These are phyloP conservation scores for Venustampulla echinocandica DNA, from an alignment of 495 filamentous ascomycete genomes.

Conservation along the genomic window DNA sequence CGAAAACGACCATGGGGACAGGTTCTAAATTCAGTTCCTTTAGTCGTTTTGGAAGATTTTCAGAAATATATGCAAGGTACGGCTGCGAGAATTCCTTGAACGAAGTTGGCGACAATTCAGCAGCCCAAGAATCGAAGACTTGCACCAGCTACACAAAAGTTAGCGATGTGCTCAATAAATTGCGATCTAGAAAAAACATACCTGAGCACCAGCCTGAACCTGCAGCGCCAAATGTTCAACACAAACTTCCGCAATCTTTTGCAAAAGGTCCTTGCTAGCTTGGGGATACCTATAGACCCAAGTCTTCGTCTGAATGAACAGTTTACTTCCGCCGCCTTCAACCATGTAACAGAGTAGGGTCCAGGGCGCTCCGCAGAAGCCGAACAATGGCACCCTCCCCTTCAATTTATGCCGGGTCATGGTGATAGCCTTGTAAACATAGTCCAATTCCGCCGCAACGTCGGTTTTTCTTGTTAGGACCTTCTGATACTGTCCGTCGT, in stretches of 20 bases:
- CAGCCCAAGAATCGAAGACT: conserved; percentile 99
- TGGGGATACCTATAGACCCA: conserved; percentile 90
- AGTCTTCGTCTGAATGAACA: conserved; percentile 84
- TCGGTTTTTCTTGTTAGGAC: conserved; percentile 72
- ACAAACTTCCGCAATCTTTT: conserved; percentile 87
- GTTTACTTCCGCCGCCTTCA: conserved; percentile 88
- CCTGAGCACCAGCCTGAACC: conserved; percentile 82
- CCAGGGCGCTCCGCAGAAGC: conserved; percentile 98
- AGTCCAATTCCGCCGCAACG: conserved; percentile 73
- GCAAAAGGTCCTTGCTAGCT: conserved; percentile 68
- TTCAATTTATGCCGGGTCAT: conserved; percentile 80
- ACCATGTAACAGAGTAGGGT: conserved; percentile 98
- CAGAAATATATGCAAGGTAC: conserved; percentile 75
- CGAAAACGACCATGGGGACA: conserved; percentile 98
- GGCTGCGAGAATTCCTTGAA: conserved; percentile 81
- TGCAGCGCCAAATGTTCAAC: conserved; percentile 90
- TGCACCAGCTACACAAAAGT: conserved; percentile 58
- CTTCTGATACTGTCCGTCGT: conserved; percentile 70
- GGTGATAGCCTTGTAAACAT: conserved; percentile 92
- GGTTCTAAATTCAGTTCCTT: conserved; percentile 61
- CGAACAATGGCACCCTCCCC: conserved; percentile 83
- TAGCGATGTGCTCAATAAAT: not conserved
- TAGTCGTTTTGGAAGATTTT: conserved; percentile 62
- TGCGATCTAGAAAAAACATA: conserved; percentile 21
- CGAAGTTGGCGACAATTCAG: conserved; percentile 73